Conservation (phyloP, 2,329 filamentous ascomycete species). For the Hypoxylon sp. region DNA sequence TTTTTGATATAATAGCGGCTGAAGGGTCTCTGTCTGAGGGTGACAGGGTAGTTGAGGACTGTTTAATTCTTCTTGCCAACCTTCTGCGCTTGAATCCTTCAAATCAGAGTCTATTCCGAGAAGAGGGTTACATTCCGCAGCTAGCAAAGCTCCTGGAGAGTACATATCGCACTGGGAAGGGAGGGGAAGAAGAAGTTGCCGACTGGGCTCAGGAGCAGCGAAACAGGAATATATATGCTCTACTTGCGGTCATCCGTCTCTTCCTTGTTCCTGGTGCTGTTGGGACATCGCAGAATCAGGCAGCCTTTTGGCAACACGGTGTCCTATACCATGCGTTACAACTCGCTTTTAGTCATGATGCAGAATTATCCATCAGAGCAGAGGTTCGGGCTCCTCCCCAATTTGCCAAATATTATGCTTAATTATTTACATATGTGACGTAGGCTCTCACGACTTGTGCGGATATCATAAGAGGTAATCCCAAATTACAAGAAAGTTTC, state of each 20-base stretch:
- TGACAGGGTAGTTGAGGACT: constrained; percentile 91
- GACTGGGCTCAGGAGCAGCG: constrained; percentile 83
- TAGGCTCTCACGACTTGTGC: constrained; percentile 85
- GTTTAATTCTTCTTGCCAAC: constrained; percentile 90
- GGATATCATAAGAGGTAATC: constrained; percentile 87
- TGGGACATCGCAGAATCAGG: constrained; percentile 86
- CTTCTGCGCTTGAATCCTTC: constrained; percentile 88
- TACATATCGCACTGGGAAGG: constrained; percentile 66
- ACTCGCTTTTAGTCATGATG: constrained; percentile 81
- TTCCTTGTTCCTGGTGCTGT: constrained; percentile 87
- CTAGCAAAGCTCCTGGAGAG: constrained; percentile 78
- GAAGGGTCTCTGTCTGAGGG: constrained; percentile 89
- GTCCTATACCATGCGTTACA: constrained; percentile 84
- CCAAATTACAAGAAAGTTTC: constrained; percentile 87
- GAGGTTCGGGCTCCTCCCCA: constrained; percentile 64
- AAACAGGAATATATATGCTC: constrained; percentile 92
- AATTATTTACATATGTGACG: constrained; percentile 50
- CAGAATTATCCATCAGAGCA: constrained; percentile 83
- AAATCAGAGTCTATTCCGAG: constrained; percentile 94
- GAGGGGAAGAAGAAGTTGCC: constrained; percentile 72
- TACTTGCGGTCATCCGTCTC: constrained; percentile 87
- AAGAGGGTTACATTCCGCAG: constrained; percentile 85
- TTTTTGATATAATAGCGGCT: constrained; percentile 84
- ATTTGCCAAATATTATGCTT: constrained; percentile 34
- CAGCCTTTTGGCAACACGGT: constrained; percentile 86